A percentile compares a stretch with the other conserved stretches of the same genome.
Evolutionary conservation across 2,329 filamentous ascomycete genomes (phyloP).

Genomic region (Fonsecaea monophora): DNA sequence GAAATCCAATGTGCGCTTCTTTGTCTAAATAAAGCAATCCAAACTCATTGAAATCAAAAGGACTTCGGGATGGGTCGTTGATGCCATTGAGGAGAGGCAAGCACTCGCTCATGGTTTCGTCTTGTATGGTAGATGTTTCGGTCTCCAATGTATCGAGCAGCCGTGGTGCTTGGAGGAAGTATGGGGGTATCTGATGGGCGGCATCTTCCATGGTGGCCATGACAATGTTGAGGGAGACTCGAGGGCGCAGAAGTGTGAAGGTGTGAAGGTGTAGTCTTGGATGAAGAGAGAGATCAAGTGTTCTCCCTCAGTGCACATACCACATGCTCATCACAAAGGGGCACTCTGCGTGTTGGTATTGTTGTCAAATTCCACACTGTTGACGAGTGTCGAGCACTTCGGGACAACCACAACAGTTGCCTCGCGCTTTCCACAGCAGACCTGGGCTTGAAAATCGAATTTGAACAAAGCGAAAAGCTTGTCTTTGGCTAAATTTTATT

Average conservation of each 20-base stretch:
- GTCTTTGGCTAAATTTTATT: background rate
- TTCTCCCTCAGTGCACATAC: background rate
- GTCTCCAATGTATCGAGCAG: slow-evolving; percentile 73
- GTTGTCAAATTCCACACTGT: slow-evolving; percentile 29
- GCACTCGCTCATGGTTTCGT: slow-evolving; percentile 71
- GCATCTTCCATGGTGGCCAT: slow-evolving; percentile 22
- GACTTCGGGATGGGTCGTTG: slow-evolving; percentile 49
- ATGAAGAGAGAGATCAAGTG: background rate
- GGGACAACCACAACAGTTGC: background rate
- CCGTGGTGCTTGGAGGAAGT: slow-evolving; percentile 59
- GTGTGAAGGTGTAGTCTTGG: background rate
- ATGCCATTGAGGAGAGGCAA: slow-evolving; percentile 68
- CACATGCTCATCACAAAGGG: background rate
- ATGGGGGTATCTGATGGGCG: slow-evolving; percentile 44
- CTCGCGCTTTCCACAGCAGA: background rate
- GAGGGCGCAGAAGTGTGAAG: background rate
- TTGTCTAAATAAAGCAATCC: slow-evolving; percentile 79
- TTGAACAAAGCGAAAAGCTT: background rate
- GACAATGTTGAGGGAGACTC: background rate
- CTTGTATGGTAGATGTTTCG: slow-evolving; percentile 71
- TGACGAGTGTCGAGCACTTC: slow-evolving; percentile 8
- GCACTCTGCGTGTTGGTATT: slow-evolving; percentile 27
- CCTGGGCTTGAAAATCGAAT: background rate
- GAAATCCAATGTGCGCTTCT: slow-evolving; percentile 58
- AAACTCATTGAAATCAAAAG: slow-evolving; percentile 67